Evolutionary conservation across 441 rosid species (phyloP).

Genomic region (Macaranga tanarius): DNA sequence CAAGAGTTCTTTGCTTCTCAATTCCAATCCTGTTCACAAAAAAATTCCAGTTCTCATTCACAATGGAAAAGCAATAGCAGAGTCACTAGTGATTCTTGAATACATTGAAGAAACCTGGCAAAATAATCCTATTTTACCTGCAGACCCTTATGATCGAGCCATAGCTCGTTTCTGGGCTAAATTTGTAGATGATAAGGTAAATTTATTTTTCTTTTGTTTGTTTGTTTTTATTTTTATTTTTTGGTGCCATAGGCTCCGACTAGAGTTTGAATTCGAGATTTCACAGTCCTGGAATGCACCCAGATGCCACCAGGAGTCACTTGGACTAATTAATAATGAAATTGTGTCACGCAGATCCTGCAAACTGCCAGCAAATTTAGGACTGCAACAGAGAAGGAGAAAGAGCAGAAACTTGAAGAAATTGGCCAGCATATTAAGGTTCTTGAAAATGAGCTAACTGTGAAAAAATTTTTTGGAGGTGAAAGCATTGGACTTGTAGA

Average conservation of each 20-base stretch:
- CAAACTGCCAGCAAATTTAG: background rate
- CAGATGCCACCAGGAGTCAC: no score
- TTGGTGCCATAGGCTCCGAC: no score
- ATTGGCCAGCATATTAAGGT: background rate
- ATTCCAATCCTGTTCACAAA: background rate
- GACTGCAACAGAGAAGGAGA: background rate
- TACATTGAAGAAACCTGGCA: constrained; percentile 21
- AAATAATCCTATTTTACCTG: constrained; percentile 8
- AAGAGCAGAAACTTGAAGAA: constrained; percentile 3
- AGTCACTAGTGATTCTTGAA: constrained; percentile 19
- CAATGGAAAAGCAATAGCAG: constrained; percentile 3
- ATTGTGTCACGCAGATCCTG: constrained; percentile 8
- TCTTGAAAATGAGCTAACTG: constrained; percentile 42
- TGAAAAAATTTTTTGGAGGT: constrained; percentile 47
- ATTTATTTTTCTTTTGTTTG: background rate
- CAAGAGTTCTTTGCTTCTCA: constrained; percentile 9
- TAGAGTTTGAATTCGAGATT: no score
- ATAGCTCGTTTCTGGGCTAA: constrained; percentile 17
- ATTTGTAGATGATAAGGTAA: constrained; percentile 7
- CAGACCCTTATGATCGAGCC: background rate
- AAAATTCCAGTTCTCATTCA: constrained; percentile 4
- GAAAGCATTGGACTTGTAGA: constrained; percentile 42
- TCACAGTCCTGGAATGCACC: no score
- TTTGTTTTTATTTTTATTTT: background rate
- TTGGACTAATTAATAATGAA: background rate